Evolutionary conservation across 352 stramenopile genomes (phyloP).

Genomic region (Phytophthora lateralis): DNA sequence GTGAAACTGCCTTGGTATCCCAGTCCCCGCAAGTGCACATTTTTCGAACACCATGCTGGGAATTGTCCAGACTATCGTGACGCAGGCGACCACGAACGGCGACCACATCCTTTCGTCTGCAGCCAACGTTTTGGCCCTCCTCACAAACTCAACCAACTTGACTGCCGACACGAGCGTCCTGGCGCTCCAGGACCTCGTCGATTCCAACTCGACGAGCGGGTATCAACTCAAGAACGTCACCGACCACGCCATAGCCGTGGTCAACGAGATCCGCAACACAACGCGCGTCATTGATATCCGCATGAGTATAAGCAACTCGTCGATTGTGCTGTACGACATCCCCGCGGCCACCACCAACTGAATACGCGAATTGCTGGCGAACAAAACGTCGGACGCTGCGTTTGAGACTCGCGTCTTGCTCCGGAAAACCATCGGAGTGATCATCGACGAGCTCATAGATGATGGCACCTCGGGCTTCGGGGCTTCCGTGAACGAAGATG

Average conservation of each 20-base stretch:
- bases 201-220: too few species aligned
- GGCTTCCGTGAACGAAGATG: constrained; percentile 7
- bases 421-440: constrained; percentile 28
- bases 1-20: too few species aligned
- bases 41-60: too few species aligned
- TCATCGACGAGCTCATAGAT: constrained; percentile 26
- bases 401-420: constrained; percentile 27
- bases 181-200: too few species aligned
- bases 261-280: constrained; percentile 22
- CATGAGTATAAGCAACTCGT: constrained; percentile 18
- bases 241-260: constrained; percentile 21
- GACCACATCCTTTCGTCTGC: too few species aligned
- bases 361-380: constrained; percentile 17
- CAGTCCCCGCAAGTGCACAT: too few species aligned
- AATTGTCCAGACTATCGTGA: too few species aligned
- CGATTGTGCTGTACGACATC: constrained; percentile 19
- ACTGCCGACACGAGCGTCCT: too few species aligned
- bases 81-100: too few species aligned
- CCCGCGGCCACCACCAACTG: constrained; percentile 18
- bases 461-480: constrained; percentile 8
- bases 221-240: constrained; percentile 8
- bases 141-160: too few species aligned
- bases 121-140: too few species aligned
- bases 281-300: constrained; percentile 24
- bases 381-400: constrained; percentile 17